Base-by-base conservation (phyloP, 108 stramenopile species). In the Pseudonitzschia delicatissima region DNA sequence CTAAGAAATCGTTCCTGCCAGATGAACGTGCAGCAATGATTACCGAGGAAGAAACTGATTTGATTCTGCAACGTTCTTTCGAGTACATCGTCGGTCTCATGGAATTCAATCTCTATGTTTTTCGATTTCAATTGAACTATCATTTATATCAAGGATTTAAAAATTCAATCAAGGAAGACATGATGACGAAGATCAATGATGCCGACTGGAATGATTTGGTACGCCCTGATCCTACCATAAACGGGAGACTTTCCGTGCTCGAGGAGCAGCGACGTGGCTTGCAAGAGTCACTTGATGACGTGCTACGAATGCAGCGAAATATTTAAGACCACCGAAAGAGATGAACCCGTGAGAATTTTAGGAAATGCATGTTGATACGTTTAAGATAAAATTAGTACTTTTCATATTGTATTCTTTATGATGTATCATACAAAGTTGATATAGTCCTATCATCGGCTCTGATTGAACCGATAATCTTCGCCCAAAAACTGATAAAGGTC, bases 131-230 rank as follows among this genome's bases (percentile, higher is more conserved):
- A 44, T 61, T 84, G 59, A 85, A 84, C 36, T 73, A 84, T 57
- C 77, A 83, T 49, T 53, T 88, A 31, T 88, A 81, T 71, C 44
- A 81, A 34, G 84, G 64, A 8, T 88, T 85, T 68, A 88, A 88
- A 37, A 61, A 47, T 8, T 71, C 77, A 27, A 36, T 67, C n/a
- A 50, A 50, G 49, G 21, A 25, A 50, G n/a, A 8, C 6, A 66
- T 84, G 35, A 58, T 81, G 18, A 61, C 64, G 13, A 53, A 66
- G 0, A 53, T 68, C 7, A 57, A 74, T 26, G 32, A 81, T 33
- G 74, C 72, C 8, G 65, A 81, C 49, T 84, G 86, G 86, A 55
- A 67, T 11, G 53, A 65, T 11, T 34, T 87, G 40, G 77, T 81
- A 33, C 70, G 57, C 1, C 35, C 50, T 17, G 82, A 83, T 49